Conservation (phyloP, 305 asterid genomes). For the Fraxinus velutina region DNA sequence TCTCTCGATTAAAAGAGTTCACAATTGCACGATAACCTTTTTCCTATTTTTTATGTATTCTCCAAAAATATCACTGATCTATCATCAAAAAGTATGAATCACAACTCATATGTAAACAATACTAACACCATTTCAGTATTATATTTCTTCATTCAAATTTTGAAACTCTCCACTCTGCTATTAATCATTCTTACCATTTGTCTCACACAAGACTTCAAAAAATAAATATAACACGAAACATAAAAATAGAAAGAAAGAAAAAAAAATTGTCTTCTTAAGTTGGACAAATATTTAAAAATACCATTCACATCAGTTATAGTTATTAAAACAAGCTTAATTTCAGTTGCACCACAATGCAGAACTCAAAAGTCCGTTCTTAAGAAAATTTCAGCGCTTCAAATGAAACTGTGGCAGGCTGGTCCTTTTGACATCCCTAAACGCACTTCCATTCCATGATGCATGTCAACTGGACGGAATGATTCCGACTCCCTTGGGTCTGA, state of each 20-base stretch:
- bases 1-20: neutral
- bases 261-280: neutral
- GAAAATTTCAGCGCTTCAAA: constrained; percentile 36
- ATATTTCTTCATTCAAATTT: neutral
- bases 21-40: neutral
- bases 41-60: neutral
- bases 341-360: neutral
- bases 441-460: constrained; percentile 96
- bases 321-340: neutral
- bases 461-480: constrained; percentile 56
- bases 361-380: neutral
- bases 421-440: constrained; percentile 80
- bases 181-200: neutral
- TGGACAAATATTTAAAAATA: neutral
- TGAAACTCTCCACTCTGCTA: neutral
- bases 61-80: neutral
- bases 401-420: constrained; percentile 79
- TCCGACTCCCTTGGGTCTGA: constrained; percentile 67
- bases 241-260: neutral
- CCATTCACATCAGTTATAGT: neutral
- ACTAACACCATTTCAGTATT: neutral
- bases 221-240: neutral
- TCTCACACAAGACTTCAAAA: neutral
- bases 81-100: neutral
- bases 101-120: neutral